Percentiles rank a stretch among this genome's conserved stretches.
Evolutionary conservation across 176 grass and related monocot species (phyloP).

Genomic region (Chloris gayana): DNA sequence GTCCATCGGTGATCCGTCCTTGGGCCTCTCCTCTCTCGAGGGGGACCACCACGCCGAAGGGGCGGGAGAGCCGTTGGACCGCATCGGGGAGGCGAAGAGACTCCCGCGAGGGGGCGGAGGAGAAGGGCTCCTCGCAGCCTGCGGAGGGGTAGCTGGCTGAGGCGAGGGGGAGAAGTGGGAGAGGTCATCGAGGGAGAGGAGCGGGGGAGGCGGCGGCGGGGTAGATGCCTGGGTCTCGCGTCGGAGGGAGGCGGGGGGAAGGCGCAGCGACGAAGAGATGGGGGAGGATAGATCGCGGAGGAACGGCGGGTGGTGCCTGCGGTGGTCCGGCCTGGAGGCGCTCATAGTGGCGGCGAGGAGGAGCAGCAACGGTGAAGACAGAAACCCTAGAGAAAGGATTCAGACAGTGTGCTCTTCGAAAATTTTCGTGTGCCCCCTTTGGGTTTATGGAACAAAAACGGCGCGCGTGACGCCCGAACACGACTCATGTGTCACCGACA

Average conservation of each 20-base stretch:
- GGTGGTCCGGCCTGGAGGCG: constrained; percentile 53
- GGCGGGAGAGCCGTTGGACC: constrained; percentile 48
- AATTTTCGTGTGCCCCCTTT: too few species aligned
- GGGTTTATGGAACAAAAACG: constrained; percentile 18
- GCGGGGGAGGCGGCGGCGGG: constrained; percentile 67
- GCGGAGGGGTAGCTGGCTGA: constrained; percentile 25
- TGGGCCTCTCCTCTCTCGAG: constrained; percentile 43
- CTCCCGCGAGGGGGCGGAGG: constrained; percentile 32
- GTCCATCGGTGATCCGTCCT: constrained; percentile 63
- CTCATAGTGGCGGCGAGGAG: constrained; percentile 46
- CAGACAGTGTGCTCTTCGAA: neutral
- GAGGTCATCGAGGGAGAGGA: constrained; percentile 67
- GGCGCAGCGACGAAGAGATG: constrained; percentile 41
- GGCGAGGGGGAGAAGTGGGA: constrained; percentile 47
- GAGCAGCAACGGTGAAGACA: neutral
- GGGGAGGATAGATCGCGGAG: constrained; percentile 66
- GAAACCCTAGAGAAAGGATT: constrained; percentile 39
- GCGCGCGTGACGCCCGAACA: neutral
- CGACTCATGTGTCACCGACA: neutral
- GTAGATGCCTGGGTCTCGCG: constrained; percentile 48
- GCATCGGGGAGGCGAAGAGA: constrained; percentile 46
- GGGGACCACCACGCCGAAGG: constrained; percentile 55
- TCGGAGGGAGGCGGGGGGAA: constrained; percentile 43
- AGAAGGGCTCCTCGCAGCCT: constrained; percentile 43
- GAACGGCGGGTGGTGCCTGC: constrained; percentile 65